Evolutionary conservation across 1,139 yeast species (phyloP).

Genomic region (Debaryomyces robertsiae): DNA sequence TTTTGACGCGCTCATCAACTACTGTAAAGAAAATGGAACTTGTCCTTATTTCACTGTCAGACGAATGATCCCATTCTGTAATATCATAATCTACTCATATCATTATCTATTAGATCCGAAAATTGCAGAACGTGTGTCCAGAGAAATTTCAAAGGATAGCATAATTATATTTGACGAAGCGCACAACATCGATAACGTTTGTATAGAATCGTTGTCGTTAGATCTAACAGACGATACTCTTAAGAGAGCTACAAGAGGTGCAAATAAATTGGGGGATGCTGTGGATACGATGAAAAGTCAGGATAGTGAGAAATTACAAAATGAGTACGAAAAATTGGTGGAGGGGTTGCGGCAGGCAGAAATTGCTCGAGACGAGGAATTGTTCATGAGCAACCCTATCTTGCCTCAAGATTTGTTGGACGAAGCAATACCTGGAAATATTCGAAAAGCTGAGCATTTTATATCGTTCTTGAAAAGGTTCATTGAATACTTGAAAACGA

Average conservation of each 20-base stretch:
- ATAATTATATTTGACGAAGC: conserved; percentile 98
- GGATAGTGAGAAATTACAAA: conserved; percentile 81
- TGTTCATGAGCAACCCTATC: conserved; percentile 85
- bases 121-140: conserved; percentile 92
- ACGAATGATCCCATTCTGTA: conserved; percentile 96
- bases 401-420: conserved; percentile 80
- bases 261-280: conserved; percentile 68
- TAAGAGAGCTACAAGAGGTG: conserved; percentile 62
- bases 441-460: conserved; percentile 94
- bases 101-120: conserved; percentile 96
- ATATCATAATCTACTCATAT: conserved; percentile 91
- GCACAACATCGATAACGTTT: conserved; percentile 96
- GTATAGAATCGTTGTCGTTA: conserved; percentile 90
- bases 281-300: conserved; percentile 81
- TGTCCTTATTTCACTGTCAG: conserved; percentile 98
- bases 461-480: conserved; percentile 89
- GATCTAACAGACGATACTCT: conserved; percentile 60
- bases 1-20: conserved; percentile 76
- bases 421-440: conserved; percentile 97
- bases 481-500: conserved; percentile 90
- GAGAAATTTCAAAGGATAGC: conserved; percentile 87
- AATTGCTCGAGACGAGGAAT: conserved; percentile 71
- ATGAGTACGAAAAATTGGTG: conserved; percentile 88
- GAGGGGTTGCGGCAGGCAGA: conserved; percentile 85
- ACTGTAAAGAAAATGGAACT: conserved; percentile 75